phyloP scores from a whole-genome alignment of 495 filamentous ascomycete species.

The Penicillium egyptiacum region DNA sequence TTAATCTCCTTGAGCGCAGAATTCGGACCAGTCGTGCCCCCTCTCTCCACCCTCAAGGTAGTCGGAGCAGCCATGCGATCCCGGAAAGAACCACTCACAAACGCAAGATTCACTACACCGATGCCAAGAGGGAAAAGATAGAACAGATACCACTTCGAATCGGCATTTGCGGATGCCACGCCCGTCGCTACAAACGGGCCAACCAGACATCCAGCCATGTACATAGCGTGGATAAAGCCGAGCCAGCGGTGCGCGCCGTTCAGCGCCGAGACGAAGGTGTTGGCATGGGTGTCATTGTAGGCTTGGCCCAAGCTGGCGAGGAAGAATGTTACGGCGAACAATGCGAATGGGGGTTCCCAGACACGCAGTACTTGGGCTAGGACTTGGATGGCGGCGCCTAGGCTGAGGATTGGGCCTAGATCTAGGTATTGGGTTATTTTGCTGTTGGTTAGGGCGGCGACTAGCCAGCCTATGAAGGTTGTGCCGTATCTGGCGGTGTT shows the following conservation, averaged over 20 bases:
- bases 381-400: conserved; percentile 30
- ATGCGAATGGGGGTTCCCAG: conserved; percentile 32
- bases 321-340: conserved; percentile 35
- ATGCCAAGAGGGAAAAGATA: conserved; percentile 29
- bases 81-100: conserved; percentile 25
- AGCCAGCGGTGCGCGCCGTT: conserved; percentile 33
- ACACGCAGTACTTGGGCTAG: conserved; percentile 29
- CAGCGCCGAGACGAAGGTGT: conserved; percentile 31
- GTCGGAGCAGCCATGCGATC: conserved; percentile 17
- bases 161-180: conserved; percentile 24
- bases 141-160: conserved; percentile 29
- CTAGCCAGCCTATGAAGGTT: conserved; percentile 33
- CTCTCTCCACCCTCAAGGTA: conserved; percentile 2
- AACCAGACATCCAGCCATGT: conserved; percentile 37
- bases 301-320: conserved; percentile 36
- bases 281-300: conserved; percentile 38
- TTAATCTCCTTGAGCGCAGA: conserved; percentile 26
- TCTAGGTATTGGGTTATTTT: conserved; percentile 29
- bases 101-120: conserved; percentile 24
- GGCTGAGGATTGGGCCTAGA: conserved; percentile 25
- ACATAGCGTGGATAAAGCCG: conserved; percentile 41
- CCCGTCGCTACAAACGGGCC: conserved; percentile 32
- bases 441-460: conserved; percentile 35
- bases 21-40: neutral
- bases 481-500: conserved; percentile 25